A percentile compares a stretch with the other conserved stretches of the same genome.
phyloP scores from a whole-genome alignment of 2,329 filamentous ascomycete species.

The Epichloe scottii region DNA sequence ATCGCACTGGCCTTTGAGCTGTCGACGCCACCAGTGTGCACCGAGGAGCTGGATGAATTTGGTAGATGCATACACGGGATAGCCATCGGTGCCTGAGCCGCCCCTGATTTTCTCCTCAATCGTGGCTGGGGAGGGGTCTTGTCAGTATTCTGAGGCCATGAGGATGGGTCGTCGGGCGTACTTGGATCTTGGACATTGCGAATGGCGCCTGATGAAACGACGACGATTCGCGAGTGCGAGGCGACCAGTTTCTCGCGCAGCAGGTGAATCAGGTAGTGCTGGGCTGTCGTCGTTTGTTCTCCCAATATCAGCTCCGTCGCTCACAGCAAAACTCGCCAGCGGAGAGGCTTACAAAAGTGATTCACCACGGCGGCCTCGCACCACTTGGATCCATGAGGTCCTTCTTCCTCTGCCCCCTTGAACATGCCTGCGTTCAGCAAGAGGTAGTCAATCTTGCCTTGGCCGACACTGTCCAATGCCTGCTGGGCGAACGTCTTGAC shows the following conservation, averaged over 20 bases:
- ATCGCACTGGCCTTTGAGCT: conserved; percentile 29
- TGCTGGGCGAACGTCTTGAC: conserved; percentile 35
- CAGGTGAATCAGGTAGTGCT: conserved; percentile 40
- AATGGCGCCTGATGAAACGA: conserved; percentile 38
- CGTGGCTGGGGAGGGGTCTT: conserved; percentile 12
- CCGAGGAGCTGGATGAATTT: conserved; percentile 39
- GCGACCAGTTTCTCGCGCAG: conserved; percentile 33
- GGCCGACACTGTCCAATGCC: conserved; percentile 28
- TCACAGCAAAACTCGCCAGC: neutral
- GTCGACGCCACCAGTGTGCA: conserved; percentile 43
- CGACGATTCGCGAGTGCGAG: conserved; percentile 33
- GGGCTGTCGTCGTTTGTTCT: conserved; percentile 23
- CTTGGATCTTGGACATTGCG: conserved; percentile 26
- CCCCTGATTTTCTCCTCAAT: conserved; percentile 28
- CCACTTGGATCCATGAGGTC: conserved; percentile 33
- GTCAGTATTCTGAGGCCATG: conserved; percentile 1
- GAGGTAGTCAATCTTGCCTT: conserved; percentile 32
- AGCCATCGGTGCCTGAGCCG: conserved; percentile 19
- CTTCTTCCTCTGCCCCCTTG: conserved; percentile 22
- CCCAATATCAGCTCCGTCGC: neutral
- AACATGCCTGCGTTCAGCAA: conserved; percentile 36
- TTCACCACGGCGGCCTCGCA: conserved; percentile 38
- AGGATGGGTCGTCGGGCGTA: conserved; percentile 10
- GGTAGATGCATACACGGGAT: conserved; percentile 26
- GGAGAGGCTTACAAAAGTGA: conserved; percentile 30